A percentile compares a stretch with the other conserved stretches of the same genome.
Conservation (phyloP, 2,329 filamentous ascomycete species). For the Lachnellula willkommii region DNA sequence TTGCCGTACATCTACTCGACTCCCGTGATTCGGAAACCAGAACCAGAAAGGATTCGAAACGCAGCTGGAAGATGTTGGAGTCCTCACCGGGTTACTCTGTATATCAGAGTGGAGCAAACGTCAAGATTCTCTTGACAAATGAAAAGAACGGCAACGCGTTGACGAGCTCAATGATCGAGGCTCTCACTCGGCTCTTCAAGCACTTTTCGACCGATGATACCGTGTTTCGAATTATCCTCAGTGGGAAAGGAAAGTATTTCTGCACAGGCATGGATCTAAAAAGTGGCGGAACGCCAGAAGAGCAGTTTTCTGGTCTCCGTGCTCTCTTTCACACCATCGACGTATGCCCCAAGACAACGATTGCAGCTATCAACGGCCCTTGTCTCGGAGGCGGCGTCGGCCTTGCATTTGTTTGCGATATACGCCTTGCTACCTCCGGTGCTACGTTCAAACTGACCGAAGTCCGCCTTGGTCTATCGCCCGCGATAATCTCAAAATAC, state of each 20-base stretch:
- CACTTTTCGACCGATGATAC: slow-evolving; percentile 21
- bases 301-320: slow-evolving; percentile 22
- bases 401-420: slow-evolving; percentile 39
- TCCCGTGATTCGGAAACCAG: too few relatives aligned
- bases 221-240: slow-evolving; percentile 35
- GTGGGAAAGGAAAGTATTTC: slow-evolving; percentile 35
- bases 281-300: background rate
- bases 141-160: slow-evolving; percentile 37
- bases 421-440: slow-evolving; percentile 26
- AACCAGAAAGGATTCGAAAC: too few relatives aligned
- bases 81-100: slow-evolving; percentile 19
- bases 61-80: slow-evolving; percentile 8
- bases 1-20: too few relatives aligned
- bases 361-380: slow-evolving; percentile 39
- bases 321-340: slow-evolving; percentile 37
- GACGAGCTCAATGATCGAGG: slow-evolving; percentile 34
- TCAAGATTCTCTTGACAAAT: slow-evolving; percentile 32
- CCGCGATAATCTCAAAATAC: slow-evolving; percentile 38
- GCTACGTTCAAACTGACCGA: slow-evolving; percentile 35
- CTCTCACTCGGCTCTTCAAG: slow-evolving; percentile 30
- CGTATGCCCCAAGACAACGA: slow-evolving; percentile 36
- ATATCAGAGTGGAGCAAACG: slow-evolving; percentile 29
- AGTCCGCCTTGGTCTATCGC: slow-evolving; percentile 35
- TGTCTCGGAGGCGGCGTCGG: slow-evolving; percentile 41
- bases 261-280: slow-evolving; percentile 39